Conservation (phyloP, 2,329 filamentous ascomycete species). For the Penicillium occitanis region DNA sequence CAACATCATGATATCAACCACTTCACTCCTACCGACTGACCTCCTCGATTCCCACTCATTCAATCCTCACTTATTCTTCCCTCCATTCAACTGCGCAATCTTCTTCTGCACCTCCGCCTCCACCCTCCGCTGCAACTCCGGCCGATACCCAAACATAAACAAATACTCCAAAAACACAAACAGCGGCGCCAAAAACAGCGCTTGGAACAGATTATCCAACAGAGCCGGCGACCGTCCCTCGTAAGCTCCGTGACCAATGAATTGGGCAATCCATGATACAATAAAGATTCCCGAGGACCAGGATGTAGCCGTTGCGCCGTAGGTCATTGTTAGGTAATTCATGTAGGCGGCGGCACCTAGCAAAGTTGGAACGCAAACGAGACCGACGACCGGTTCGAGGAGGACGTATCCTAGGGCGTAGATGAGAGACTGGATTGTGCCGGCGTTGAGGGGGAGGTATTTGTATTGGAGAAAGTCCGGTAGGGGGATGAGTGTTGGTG, state of each 20-base stretch:
- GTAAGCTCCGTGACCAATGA: constrained; percentile 85
- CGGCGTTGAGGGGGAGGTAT: constrained; percentile 60
- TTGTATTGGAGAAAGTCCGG: constrained; percentile 56
- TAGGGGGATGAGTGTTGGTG: constrained; percentile 52
- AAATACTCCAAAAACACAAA: constrained; percentile 97
- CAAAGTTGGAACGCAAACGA: constrained; percentile 71
- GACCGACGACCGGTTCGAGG: constrained; percentile 89
- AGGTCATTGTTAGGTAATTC: constrained; percentile 70
- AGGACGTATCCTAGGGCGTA: constrained; percentile 84
- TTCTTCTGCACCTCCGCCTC: constrained; percentile 73
- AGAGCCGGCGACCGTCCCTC: constrained; percentile 86
- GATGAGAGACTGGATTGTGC: constrained; percentile 57
- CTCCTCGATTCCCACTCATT: constrained; percentile 20
- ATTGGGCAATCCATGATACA: constrained; percentile 81
- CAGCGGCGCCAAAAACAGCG: constrained; percentile 86
- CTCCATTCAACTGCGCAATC: constrained; percentile 70
- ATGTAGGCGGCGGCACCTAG: constrained; percentile 70
- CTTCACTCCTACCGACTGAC: constrained; percentile 16
- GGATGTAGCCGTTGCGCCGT: constrained; percentile 60
- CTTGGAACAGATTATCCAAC: constrained; percentile 87
- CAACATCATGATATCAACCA: constrained; percentile 18
- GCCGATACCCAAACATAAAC: constrained; percentile 86
- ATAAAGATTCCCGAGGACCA: constrained; percentile 69
- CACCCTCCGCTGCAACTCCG: constrained; percentile 78
- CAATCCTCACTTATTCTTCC: constrained; percentile 34